Conservation (phyloP, 805 yeast species). For the Jamesozyma spencerorum region DNA sequence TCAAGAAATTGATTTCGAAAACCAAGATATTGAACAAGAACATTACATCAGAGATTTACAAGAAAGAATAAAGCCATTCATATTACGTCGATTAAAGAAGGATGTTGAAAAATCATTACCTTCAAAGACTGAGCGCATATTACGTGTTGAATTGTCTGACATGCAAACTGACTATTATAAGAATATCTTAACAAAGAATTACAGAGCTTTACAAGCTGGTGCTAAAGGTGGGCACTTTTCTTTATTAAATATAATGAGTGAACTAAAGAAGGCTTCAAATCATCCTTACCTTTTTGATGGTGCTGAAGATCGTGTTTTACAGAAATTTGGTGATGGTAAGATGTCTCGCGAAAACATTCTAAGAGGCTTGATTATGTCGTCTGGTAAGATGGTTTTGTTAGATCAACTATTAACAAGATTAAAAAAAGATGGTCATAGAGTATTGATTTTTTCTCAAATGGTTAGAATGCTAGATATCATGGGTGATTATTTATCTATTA, state of each 20-base stretch:
- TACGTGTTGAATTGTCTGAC: slow-evolving; percentile 91
- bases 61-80: slow-evolving; percentile 78
- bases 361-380: slow-evolving; percentile 91
- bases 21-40: slow-evolving; percentile 82
- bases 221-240: slow-evolving; percentile 70
- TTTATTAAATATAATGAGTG: slow-evolving; percentile 85
- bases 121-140: slow-evolving; percentile 87
- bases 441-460: slow-evolving; percentile 92
- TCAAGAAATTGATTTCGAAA: slow-evolving; percentile 90
- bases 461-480: slow-evolving; percentile 90
- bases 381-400: slow-evolving; percentile 94
- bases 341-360: slow-evolving; percentile 68
- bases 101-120: slow-evolving; percentile 97
- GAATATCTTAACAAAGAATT: slow-evolving; percentile 86
- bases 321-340: slow-evolving; percentile 49
- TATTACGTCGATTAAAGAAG: slow-evolving; percentile 84
- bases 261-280: slow-evolving; percentile 90
- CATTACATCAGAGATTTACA: slow-evolving; percentile 80
- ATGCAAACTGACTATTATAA: slow-evolving; percentile 91
- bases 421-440: slow-evolving; percentile 91
- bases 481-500: slow-evolving; percentile 83
- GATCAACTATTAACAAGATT: slow-evolving; percentile 81
- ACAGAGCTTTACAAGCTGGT: slow-evolving; percentile 84
- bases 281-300: slow-evolving; percentile 93
- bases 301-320: slow-evolving; percentile 75